phyloP scores from a whole-genome alignment of 352 stramenopile genomes.

The Phytophthora hibernalis region DNA sequence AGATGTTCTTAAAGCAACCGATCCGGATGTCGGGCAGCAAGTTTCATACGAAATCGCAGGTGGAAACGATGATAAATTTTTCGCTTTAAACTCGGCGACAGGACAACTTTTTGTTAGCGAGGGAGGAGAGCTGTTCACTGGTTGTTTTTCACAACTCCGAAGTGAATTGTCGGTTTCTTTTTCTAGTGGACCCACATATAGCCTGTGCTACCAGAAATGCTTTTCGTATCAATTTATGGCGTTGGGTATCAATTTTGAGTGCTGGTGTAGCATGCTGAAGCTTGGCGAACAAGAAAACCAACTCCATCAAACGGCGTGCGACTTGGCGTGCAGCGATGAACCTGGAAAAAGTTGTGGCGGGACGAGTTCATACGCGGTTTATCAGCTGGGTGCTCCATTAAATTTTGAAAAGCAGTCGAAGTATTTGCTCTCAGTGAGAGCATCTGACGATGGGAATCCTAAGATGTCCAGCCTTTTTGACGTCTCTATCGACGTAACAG shows the following conservation, averaged over 20 bases:
- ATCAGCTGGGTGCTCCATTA: conserved; percentile 28
- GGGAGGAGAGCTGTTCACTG: conserved; percentile 16
- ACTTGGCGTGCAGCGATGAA: conserved; percentile 18
- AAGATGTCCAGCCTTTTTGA: conserved; percentile 17
- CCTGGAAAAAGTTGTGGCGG: conserved; percentile 35
- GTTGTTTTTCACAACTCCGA: conserved; percentile 33
- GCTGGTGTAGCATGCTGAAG: conserved; percentile 31
- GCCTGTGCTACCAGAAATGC: conserved; percentile 25
- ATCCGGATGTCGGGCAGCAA: conserved; percentile 30
- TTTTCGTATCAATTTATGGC: conserved; percentile 33
- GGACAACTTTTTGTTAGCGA: conserved; percentile 26
- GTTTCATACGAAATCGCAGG: conserved; percentile 24
- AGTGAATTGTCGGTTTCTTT: background rate
- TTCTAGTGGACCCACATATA: conserved; percentile 3
- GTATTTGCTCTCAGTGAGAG: conserved; percentile 18
- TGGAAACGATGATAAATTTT: conserved; percentile 29
- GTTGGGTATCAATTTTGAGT: conserved; percentile 23
- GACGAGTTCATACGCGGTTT: conserved; percentile 25
- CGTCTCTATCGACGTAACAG: conserved; percentile 21
- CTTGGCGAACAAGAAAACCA: conserved; percentile 13
- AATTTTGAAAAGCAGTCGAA: conserved; percentile 30
- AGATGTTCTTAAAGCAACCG: conserved; percentile 2
- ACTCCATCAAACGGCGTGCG: conserved; percentile 13
- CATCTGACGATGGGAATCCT: conserved; percentile 29
- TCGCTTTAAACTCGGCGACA: conserved; percentile 22